Base-by-base conservation (phyloP, 352 stramenopile species). In the Pythium insidiosum region DNA sequence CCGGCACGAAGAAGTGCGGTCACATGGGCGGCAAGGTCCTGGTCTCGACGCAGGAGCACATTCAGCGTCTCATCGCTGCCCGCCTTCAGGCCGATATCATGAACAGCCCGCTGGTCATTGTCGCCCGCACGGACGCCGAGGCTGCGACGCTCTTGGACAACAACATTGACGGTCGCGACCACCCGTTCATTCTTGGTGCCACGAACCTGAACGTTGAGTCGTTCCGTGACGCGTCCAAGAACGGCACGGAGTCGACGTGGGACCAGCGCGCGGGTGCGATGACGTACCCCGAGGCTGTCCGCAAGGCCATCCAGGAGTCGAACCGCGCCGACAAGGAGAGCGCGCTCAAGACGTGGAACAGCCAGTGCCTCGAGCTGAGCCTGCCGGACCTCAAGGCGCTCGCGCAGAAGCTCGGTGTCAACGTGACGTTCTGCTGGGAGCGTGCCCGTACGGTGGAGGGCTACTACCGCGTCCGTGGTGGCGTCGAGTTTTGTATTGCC, bases 1-100 rank as follows among this genome's bases (percentile, higher is more conserved):
- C 95, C 5, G 95, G 95, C 54, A 98, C 94, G 1, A 99, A 99
- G 72, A 99, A 99, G 69, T 99, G 96, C 62, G 96, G 96, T 30
- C 96, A 99, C 75, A 98, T 99, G 94, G 94, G 95, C 23, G 95
- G 95, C 38, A 98, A 98, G 71, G 94, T 99, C 38, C 77, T 99
- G 10, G 95, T 99, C 18, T 95, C 91, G 18, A 97, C 95, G 11
- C 81, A 98, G 61, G 95, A 99, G 72, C 95, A 99, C 68, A 92
- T 97, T 58, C 90, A 98, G 77, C 88, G 95, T 20, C 72, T 99
- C 12, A 95, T 97, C 18, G 96, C 95, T 19, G 94, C 95, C 26
- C 84, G 96, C 50, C 73, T 99, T 25, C 94, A 98, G 47, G 88
- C 88, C 19, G 96, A 99, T 66, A 94, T 99, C 61, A 70, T 99